Conservation (phyloP, 192 early-diverging fungal genomes). For the Umbelopsis isabellina region DNA sequence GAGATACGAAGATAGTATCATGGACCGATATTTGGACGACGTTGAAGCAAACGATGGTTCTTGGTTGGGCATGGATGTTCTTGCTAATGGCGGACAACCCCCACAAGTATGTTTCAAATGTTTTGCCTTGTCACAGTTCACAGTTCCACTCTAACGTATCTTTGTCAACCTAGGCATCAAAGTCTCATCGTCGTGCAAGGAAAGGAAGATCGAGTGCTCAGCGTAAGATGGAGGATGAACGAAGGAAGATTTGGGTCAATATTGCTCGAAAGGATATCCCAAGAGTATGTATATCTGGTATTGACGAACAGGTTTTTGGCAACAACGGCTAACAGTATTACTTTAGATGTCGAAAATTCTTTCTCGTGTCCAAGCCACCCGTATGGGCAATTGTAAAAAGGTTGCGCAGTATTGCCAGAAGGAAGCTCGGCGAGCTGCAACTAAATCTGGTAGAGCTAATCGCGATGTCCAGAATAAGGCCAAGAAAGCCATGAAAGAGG, state of each 20-base stretch:
- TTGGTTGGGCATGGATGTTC: background rate
- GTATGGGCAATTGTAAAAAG: conserved; percentile 67
- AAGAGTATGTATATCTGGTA: conserved; percentile 26
- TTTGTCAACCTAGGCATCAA: background rate
- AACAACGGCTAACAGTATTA: background rate
- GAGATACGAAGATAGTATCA: background rate
- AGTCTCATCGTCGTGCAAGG: conserved; percentile 6
- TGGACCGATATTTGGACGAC: background rate
- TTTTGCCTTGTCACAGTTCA: background rate
- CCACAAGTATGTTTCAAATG: no score
- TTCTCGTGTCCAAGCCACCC: conserved; percentile 45
- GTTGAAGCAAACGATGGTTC: background rate
- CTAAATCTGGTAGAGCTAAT: conserved; percentile 54
- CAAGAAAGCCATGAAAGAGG: conserved; percentile 66
- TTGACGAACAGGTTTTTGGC: background rate
- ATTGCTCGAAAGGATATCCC: conserved; percentile 46
- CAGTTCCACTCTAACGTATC: no score
- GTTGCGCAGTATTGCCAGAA: conserved; percentile 74
- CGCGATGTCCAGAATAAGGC: conserved; percentile 67
- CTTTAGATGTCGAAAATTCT: conserved; percentile 53
- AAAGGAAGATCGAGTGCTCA: conserved; percentile 9
- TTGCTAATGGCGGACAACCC: background rate
- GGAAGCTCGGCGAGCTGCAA: conserved; percentile 64
- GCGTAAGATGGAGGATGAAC: conserved; percentile 29
- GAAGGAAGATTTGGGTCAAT: conserved; percentile 27